Conservation (phyloP, 2,329 filamentous ascomycete species). For the Dactylellina leptospora region DNA sequence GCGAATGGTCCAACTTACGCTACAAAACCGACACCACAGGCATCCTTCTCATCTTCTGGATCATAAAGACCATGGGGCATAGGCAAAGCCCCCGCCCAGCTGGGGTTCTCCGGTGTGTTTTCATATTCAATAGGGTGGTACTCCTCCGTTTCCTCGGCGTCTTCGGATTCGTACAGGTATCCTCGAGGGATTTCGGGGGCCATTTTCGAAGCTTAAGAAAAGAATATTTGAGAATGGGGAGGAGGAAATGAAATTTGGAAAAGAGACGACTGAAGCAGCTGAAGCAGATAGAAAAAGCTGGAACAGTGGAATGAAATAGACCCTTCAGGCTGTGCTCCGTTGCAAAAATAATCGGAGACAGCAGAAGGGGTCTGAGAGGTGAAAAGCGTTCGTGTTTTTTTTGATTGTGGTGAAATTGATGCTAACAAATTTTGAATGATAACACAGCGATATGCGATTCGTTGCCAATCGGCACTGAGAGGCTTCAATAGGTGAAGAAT, state of each 20-base stretch:
- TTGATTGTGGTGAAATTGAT: neutral
- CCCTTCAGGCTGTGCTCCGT: slow-evolving; percentile 56
- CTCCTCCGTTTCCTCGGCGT: slow-evolving; percentile 66
- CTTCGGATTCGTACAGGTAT: slow-evolving; percentile 39
- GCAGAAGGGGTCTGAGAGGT: slow-evolving; percentile 6
- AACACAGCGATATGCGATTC: neutral
- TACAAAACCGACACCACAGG: slow-evolving; percentile 98
- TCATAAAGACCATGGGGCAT: slow-evolving; percentile 99
- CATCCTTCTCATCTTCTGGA: slow-evolving; percentile 96
- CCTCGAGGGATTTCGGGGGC: slow-evolving; percentile 37
- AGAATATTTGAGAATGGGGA: neutral
- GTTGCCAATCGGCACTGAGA: neutral
- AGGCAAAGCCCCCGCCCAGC: slow-evolving; percentile 93
- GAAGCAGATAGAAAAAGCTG: slow-evolving; percentile 44
- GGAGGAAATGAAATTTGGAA: slow-evolving; percentile 9
- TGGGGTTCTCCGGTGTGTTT: slow-evolving; percentile 78
- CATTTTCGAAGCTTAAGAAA: slow-evolving; percentile 26
- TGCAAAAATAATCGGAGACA: slow-evolving; percentile 54
- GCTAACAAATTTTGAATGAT: slow-evolving; percentile 1
- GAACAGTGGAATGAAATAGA: slow-evolving; percentile 54
- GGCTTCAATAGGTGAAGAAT: neutral
- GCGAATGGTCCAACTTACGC: slow-evolving; percentile 70
- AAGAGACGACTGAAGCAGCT: slow-evolving; percentile 50
- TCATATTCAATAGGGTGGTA: slow-evolving; percentile 82
- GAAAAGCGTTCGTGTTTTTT: slow-evolving; percentile 1